phyloP scores from a whole-genome alignment of 345 rosid genomes.

The Microthlaspi erraticum region DNA sequence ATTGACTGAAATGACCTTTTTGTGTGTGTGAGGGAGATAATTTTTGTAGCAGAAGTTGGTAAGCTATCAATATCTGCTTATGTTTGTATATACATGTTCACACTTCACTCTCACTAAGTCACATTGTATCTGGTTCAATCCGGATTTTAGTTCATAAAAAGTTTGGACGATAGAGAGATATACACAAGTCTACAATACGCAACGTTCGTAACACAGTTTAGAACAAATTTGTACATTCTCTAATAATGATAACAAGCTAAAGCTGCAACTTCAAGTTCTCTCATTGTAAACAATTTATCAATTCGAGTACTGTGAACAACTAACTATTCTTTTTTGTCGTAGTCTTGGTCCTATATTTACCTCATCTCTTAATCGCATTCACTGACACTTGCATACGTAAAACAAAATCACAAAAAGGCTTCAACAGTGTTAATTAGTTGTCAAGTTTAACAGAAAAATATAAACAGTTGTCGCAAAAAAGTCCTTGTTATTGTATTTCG shows the following conservation, averaged over 20 bases:
- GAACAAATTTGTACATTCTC: neutral
- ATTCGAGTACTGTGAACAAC: neutral
- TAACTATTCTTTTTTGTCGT: neutral
- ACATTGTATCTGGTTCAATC: neutral
- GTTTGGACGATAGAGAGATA: neutral
- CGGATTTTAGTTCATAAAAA: neutral
- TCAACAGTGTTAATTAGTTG: too few relatives aligned
- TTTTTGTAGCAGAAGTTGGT: slow-evolving; percentile 1
- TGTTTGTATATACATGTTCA: neutral
- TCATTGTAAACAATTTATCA: neutral
- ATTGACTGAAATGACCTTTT: slow-evolving; percentile 14
- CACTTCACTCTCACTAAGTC: neutral
- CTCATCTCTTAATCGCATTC: too few relatives aligned
- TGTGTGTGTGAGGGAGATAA: neutral
- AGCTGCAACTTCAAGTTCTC: neutral
- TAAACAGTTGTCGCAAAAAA: neutral
- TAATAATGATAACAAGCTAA: neutral
- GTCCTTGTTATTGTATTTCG: too few relatives aligned
- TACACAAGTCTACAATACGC: neutral
- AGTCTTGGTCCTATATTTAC: neutral
- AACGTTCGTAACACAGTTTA: neutral
- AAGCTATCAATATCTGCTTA: slow-evolving; percentile 5
- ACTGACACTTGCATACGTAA: neutral
- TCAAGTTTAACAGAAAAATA: neutral
- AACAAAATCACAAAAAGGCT: neutral